Base-by-base conservation (phyloP, 2,329 filamentous ascomycete genomes). In the Phialemonium atrogriseum region DNA sequence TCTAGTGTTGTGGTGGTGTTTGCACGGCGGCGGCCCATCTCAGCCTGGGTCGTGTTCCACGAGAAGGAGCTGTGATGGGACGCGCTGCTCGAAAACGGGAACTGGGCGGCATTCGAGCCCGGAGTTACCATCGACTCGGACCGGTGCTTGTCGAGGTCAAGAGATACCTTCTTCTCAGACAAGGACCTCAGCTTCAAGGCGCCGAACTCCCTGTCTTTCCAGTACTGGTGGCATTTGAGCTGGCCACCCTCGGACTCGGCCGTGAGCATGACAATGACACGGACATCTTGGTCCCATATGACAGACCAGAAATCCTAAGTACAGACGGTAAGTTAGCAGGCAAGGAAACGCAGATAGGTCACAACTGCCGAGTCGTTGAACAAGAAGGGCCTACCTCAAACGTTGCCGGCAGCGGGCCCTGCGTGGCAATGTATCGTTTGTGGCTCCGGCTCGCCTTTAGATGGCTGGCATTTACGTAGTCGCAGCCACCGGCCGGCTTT, bases 251-350 rank as follows among this genome's bases (percentile, higher is more conserved):
- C 91, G 16, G 83, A 74, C 56, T 96, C 89, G 2, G 91, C 89
- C 5, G 91, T 98, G 43, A 98, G 70, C 81, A 95, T 96, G 42
- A 96, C 88, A 39, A 98, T 81, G 16, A 96, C 84, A 31, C 89
- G 81, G 4, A 94, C 80, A 51, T 96, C 88, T 56, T 96, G 84
- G 52, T 96, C 88, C 91, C 91, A 98, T 18, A 96, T 71, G 9
- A 95, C 82, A 38, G 86, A 89, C 91, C 91, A 98, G 52, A 98
- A 98, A 55, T 98, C 91, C 84, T 91, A 44, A n/a, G n/a, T n/a
- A n/a, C n/a, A n/a, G 4, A 30, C 19, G 7, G 27, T 30, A 22
- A 30, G 49, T 64, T 43, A 61, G 50, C 24, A 18, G 4, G 23
- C 2, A 10, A 20, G 9, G 10, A 20, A n/a, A 12, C n/a, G n/a